Conservation (phyloP, 2,329 filamentous ascomycete genomes). For the Apiospora kogelbergensis region DNA sequence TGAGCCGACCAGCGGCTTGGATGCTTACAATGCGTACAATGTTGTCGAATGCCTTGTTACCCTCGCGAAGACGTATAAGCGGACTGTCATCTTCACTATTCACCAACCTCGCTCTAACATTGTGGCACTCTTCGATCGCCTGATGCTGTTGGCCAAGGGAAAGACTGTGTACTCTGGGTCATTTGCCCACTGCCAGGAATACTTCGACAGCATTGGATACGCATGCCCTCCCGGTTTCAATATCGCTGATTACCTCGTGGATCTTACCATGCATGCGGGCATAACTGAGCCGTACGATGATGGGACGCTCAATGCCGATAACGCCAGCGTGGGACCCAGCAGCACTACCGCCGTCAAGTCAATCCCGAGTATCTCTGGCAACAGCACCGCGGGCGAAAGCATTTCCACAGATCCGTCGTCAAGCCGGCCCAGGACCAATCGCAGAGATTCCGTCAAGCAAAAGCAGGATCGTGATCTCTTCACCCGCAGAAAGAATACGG, state of each 20-base stretch:
- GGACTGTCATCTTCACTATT: constrained; percentile 97
- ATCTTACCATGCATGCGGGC: constrained; percentile 94
- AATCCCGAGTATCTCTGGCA: constrained; percentile 78
- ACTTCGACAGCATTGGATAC: constrained; percentile 91
- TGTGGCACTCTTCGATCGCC: constrained; percentile 90
- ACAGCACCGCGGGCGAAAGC: constrained; percentile 70
- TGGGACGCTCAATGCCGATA: constrained; percentile 57
- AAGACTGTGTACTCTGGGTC: constrained; percentile 92
- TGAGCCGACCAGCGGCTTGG: constrained; percentile 92
- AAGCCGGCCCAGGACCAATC: constrained; percentile 65
- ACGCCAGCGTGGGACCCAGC: constrained; percentile 73
- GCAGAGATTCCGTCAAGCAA: constrained; percentile 77
- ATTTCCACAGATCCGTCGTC: constrained; percentile 56
- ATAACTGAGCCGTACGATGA: constrained; percentile 46
- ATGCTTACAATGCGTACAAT: constrained; percentile 97
- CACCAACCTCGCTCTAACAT: constrained; percentile 98
- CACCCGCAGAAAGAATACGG: constrained; percentile 70
- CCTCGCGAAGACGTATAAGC: constrained; percentile 91
- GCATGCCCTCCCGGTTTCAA: constrained; percentile 96
- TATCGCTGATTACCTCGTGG: constrained; percentile 96
- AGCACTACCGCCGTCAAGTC: constrained; percentile 89
- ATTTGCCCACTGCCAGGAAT: constrained; percentile 83
- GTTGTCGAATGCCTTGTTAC: constrained; percentile 95
- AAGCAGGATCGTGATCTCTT: constrained; percentile 90
- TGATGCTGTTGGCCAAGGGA: constrained; percentile 88